Base-by-base conservation (phyloP, 2,329 filamentous ascomycete species). In the Davidsoniella neocaledoniae region DNA sequence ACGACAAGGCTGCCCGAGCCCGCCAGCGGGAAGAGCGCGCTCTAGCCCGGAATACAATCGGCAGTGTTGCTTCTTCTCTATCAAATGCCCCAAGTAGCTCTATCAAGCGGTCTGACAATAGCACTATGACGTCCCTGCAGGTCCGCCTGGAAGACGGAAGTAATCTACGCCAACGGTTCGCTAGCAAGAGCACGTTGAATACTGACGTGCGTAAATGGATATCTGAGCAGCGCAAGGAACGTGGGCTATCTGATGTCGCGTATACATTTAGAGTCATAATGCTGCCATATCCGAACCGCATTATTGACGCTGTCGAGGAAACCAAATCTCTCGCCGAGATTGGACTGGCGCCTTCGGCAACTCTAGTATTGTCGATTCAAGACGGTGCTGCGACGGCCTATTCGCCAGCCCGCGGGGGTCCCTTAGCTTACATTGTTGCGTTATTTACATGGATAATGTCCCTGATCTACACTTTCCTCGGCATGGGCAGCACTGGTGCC, bases 231-330 rank as follows among this genome's bases (percentile, higher is more conserved):
- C 69, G 76, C 54, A 67, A 63, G 9, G 73, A 76, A 41, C 73
- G 72, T 17, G 68, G 71, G 10, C 23, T 43, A 8, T 84, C 86
- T 0, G 51, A 53, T 37, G 38, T 38, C 10, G 29, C 51, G 2
- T 96, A 87, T 63, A 82, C 74, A 10, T 88, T 96, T 66, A 86
- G 87, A 59, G 77, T 93, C 44, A 79, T 95, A 36, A 71, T 93
- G 2, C 80, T 83, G 0, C 88, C 88, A 0, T 66, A 78, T 17
- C 85, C 86, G 1, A 91, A 81, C 61, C 77, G 76, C 55, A 77
- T 74, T 8, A 79, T 96, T 52, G 80, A 82, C 33, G 74, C 80
- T 4, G 71, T 75, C 0, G 87, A 95, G 55, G 90, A 95, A 63
- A 71, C 70, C 36, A 69, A 79, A 55, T 70, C 73, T 0, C 70